Conservation (phyloP, 306 rosid species). For the Herpetospermum pedunculosum region DNA sequence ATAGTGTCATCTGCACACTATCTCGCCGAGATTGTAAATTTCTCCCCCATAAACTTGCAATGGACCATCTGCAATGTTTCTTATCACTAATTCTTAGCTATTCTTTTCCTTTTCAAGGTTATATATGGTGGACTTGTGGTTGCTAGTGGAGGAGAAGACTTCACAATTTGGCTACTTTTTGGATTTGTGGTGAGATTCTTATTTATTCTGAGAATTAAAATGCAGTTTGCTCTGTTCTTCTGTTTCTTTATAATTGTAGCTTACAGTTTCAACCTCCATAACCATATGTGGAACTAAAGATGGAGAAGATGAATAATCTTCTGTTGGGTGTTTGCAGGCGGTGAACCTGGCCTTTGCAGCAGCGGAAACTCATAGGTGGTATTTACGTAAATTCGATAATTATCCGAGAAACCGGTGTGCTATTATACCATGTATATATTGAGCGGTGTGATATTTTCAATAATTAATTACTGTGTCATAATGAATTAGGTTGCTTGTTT, state of each 20-base stretch:
- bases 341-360: constrained; percentile 63
- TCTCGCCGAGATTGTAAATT: constrained; percentile 73
- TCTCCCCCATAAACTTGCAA: constrained; percentile 11
- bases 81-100: neutral
- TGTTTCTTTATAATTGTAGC: neutral
- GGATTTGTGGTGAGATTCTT: constrained; percentile 56
- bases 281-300: neutral
- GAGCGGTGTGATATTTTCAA: neutral
- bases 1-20: constrained; percentile 79
- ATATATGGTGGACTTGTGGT: constrained; percentile 62
- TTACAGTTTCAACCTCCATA: neutral
- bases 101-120: constrained; percentile 35
- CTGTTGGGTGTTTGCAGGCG: constrained; percentile 33
- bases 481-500: neutral
- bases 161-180: constrained; percentile 68
- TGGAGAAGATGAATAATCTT: neutral
- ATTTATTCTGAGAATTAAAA: neutral
- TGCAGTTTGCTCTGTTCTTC: neutral
- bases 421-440: constrained; percentile 52
- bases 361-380: constrained; percentile 80
- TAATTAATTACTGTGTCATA: neutral
- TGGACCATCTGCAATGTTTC: neutral
- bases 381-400: constrained; percentile 56
- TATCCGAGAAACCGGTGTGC: constrained; percentile 50
- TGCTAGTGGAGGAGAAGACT: constrained; percentile 70